A percentile compares a stretch with the other conserved stretches of the same genome.
Conservation (phyloP, 306 rosid species). For the Sechiopsis laciniata region DNA sequence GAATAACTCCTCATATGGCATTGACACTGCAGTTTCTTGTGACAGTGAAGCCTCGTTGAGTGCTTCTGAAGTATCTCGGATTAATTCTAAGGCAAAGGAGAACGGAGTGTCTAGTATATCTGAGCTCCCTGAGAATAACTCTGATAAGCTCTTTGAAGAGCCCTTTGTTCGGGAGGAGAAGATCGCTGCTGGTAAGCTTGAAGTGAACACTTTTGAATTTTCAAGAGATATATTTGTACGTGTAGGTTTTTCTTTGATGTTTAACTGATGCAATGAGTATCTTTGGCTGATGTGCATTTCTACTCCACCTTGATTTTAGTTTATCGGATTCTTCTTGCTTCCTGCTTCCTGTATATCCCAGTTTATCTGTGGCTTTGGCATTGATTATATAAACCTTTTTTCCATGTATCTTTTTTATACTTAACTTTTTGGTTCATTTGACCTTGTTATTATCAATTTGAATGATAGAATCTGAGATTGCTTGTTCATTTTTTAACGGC, state of each 20-base stretch:
- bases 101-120: slow-evolving; percentile 38
- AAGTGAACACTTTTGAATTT: not conserved
- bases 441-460: not conserved
- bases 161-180: slow-evolving; percentile 68
- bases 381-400: not conserved
- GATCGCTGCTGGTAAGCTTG: slow-evolving; percentile 51
- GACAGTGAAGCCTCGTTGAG: slow-evolving; percentile 52
- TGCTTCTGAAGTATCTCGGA: slow-evolving; percentile 45
- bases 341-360: not conserved
- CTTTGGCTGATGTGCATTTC: not conserved
- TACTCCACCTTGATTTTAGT: slow-evolving; percentile 8
- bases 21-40: slow-evolving; percentile 34
- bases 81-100: slow-evolving; percentile 41
- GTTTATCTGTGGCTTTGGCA: not conserved
- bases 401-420: not conserved
- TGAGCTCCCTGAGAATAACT: slow-evolving; percentile 42
- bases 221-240: not conserved
- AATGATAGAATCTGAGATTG: no score
- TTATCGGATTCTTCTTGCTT: not conserved
- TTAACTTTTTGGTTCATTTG: not conserved
- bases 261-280: not conserved
- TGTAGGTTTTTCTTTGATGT: no score
- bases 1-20: slow-evolving; percentile 39
- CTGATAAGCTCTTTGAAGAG: slow-evolving; percentile 57
- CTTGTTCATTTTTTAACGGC: not conserved